Base-by-base conservation (phyloP, 331 rosid species). In the Acacia pycnantha region DNA sequence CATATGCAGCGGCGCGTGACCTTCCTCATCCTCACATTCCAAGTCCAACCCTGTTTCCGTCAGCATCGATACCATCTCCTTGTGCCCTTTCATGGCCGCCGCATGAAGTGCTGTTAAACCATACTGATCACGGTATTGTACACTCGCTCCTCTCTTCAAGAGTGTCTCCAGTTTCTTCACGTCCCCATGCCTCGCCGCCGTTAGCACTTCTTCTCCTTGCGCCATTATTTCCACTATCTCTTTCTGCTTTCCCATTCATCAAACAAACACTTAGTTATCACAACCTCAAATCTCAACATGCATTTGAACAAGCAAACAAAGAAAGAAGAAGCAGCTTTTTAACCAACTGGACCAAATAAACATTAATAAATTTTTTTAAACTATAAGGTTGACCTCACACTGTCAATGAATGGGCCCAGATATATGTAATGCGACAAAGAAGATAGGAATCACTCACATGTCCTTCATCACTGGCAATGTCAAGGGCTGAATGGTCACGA, bases 91-190 rank as follows among this genome's bases (percentile, higher is more conserved):
- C 70, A 92, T 70, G 64, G 95, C 97, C 1, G 97, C 93, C 0
- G 84, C 90, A 65, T 92, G 98, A 79, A 92, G 85, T 5, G 98
- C 91, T 7, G 98, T 94, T 82, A 94, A 78, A 19, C 95, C 97
- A 47, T 84, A 92, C 22, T 83, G 90, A 16, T 94, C 97, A 2
- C 83, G 68, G 76, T 77, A 84, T 65, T 85, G 73, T 0, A 79
- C 58, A 48, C 11, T 86, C 7, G 86, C 91, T n/a, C 94, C 90
- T 43, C 84, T 77, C 44, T 65, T 74, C 35, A 92, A 44, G 26
- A 94, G 71, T 2, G 75, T 29, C 65, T 90, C 87, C 3, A 89
- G 87, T 12, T 66, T 70, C 72, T 31, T 78, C 69, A 70, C 33
- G 59, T 90, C 86, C 18, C 97, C 98, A 0, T 48, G 77, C 79